Conservation (phyloP, 768 basidiomycete genomes). For the Kwoniella botswanensis region DNA sequence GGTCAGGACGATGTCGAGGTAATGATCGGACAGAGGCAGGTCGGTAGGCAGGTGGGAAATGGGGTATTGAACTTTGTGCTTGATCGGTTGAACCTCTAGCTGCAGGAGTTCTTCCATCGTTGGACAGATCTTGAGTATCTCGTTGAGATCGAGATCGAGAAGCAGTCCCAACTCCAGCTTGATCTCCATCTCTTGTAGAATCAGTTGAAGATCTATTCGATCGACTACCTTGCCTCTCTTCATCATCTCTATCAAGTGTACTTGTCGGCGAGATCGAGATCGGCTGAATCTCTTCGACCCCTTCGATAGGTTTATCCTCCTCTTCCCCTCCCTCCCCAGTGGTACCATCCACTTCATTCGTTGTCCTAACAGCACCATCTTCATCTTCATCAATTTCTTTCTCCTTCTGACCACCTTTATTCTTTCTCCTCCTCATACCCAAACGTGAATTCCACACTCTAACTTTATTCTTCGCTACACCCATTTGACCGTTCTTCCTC, state of each 20-base stretch:
- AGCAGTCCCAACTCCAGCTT: background rate
- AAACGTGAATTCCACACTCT: constrained; percentile 36
- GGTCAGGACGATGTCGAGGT: background rate
- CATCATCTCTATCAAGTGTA: background rate
- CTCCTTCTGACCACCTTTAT: constrained; percentile 22
- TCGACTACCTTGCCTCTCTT: background rate
- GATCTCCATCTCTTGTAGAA: background rate
- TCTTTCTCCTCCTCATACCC: constrained; percentile 18
- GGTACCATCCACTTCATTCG: background rate
- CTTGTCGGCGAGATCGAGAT: constrained; percentile 5
- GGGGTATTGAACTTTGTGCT: constrained; percentile 10
- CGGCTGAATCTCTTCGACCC: background rate
- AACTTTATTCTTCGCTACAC: constrained; percentile 40
- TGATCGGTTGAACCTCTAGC: background rate
- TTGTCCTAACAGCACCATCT: background rate
- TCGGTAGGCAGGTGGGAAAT: constrained; percentile 53
- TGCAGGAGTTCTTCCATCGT: background rate
- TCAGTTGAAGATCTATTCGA: constrained; percentile 1
- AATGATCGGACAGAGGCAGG: constrained; percentile 47
- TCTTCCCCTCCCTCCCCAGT: constrained; percentile 10
- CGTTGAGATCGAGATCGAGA: background rate
- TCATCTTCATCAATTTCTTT: constrained; percentile 5
- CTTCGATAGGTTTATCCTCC: constrained; percentile 31
- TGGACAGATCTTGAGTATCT: background rate
- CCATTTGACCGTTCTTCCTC: constrained; percentile 27